These are phyloP conservation scores for Brassica rapa DNA, from an alignment of 345 rosid species.

Conservation along the genomic window DNA sequence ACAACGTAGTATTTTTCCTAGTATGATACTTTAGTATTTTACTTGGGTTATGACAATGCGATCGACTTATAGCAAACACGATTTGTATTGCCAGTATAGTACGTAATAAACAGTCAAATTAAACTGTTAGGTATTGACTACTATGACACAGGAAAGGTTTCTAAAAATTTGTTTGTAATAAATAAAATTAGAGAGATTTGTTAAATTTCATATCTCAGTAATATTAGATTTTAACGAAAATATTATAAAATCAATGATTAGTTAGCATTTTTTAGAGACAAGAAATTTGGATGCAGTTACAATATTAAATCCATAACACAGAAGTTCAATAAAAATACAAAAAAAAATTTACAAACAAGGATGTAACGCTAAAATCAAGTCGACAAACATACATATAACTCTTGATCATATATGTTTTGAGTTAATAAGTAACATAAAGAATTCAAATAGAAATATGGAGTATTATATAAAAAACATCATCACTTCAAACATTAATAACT, in stretches of 20 bases:
- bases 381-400: background rate
- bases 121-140: background rate
- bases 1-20: background rate
- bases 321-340: background rate
- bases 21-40: background rate
- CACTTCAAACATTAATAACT: background rate
- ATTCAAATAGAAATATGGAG: background rate
- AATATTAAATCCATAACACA: background rate
- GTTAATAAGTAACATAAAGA: background rate
- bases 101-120: background rate
- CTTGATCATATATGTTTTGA: background rate
- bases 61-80: background rate
- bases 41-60: background rate
- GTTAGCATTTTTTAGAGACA: background rate
- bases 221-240: too few species aligned
- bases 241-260: background rate
- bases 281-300: background rate
- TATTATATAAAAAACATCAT: background rate
- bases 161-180: background rate
- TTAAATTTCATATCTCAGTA: background rate
- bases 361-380: background rate
- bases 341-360: background rate
- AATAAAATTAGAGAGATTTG: background rate
- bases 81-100: background rate
- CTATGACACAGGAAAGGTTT: background rate